These are phyloP conservation scores for Gardenia jasminoides DNA, from an alignment of 257 asterid genomes.

Conservation along the genomic window DNA sequence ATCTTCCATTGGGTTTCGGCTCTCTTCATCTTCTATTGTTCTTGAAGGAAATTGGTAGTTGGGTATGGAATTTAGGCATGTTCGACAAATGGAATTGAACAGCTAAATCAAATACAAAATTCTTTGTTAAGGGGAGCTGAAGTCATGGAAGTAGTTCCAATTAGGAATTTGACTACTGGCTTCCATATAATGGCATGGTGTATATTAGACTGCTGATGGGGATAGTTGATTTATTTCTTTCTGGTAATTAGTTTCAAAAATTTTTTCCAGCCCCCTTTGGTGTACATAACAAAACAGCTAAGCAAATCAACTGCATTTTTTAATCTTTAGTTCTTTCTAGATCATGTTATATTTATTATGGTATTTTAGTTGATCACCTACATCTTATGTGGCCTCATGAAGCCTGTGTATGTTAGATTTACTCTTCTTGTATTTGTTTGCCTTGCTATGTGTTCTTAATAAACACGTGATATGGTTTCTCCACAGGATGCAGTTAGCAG, in stretches of 20 bases:
- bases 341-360: neutral
- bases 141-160: too few relatives aligned
- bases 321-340: neutral
- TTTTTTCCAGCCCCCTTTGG: neutral
- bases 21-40: too few relatives aligned
- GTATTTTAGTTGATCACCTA: neutral
- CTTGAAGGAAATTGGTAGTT: neutral
- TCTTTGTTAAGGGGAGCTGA: neutral
- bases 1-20: too few relatives aligned
- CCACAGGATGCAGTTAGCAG: conserved; percentile 95
- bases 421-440: too few relatives aligned
- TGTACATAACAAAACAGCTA: neutral
- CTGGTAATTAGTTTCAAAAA: neutral
- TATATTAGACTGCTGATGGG: neutral
- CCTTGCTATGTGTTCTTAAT: too few relatives aligned
- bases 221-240: neutral
- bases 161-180: too few relatives aligned
- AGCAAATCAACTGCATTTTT: neutral
- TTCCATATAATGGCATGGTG: too few relatives aligned
- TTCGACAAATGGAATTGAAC: neutral
- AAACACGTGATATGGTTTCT: neutral
- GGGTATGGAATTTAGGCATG: neutral
- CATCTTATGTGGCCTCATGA: neutral
- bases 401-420: neutral
- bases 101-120: neutral